Base-by-base conservation (phyloP, 805 yeast species). In the Jamesozyma jinghongensis region DNA sequence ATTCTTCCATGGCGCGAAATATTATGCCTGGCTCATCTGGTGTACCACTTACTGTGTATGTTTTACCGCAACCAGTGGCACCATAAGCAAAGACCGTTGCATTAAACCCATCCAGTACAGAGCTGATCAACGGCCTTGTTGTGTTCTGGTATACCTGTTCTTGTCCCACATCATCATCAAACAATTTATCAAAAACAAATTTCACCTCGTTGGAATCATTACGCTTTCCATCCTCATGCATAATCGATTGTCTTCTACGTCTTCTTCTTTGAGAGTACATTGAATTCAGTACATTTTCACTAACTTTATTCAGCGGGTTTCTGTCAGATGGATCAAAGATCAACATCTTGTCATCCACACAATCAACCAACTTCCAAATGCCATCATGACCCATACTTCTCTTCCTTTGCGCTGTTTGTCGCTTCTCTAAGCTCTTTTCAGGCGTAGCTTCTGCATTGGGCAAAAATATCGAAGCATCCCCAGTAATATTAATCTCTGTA, bases 41-140 rank as follows among this genome's bases (percentile, higher is more conserved):
- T 0, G 79, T 73, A 0, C 96, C 96, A 56, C 81, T 74, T 26
- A 88, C 83, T 0, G 97, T 88, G 57, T 82, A 86, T 0, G 97
- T 88, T 57, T 88, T 88, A n/a, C 97, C 97, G 61, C 97, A 88
- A 0, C 97, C 97, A 0, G 97, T 88, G 22, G 97, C 94, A 1
- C 97, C 97, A 58, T 88, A 88, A 0, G 97, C 97, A 66, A 88
- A 88, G 0, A 88, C 85, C 0, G 96, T 86, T 5, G 95, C 81
- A 58, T 90, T 87, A 61, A 68, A 85, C 0, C 97, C 97, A 46
- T 84, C 92, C 32, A 88, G 59, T 0, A 86, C 78, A 31, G 80
- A 73, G 45, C 79, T 85, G 6, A 88, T 66, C 36, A 86, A 65
- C 0, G 94, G 90, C 38, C 70, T 66, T 0, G 94, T 76, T 1